Evolutionary conservation across 2,329 filamentous ascomycete species (phyloP), one percentile per base, ranked within the genome.

Genomic region (Ilyonectria destructans): DNA sequence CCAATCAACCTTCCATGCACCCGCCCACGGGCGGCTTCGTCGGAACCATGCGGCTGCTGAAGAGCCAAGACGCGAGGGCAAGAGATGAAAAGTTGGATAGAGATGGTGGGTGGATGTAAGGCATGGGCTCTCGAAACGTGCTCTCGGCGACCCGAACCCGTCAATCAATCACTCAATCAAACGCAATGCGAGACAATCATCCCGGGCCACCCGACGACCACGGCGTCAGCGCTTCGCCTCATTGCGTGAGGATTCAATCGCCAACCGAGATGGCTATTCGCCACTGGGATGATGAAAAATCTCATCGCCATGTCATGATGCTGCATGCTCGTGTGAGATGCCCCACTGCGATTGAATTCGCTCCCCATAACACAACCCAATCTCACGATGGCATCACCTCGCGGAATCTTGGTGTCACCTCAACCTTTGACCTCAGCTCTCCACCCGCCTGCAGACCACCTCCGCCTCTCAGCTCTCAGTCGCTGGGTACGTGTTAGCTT

Each of bases 351-450:
- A 62, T 64, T 52, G 62, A 71, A 62, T 69, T 40, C 46, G 59
- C 64, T 65, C 65, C 19, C 71, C 61, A 69, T 68, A 57, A 65
- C 69, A 71, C 68, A 75, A 75, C 69, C 72, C 72, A 75, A 70
- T 75, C 73, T 75, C 68, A 69, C 68, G 71, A 76, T 75, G 70
- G 70, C 74, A 76, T 74, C 72, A 76, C 61, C 51, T 66, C 65
- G 71, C 65, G 55, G 68, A 67, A 58, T 48, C 64, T 62, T 66
- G 58, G 52, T 62, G 63, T 56, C 45, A 31, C 33, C 12, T 64
- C 60, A 58, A 62, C 61, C 55, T 62, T 31, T 58, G 52, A 66
- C 55, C 19, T 46, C 37, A 56, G n/a, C 63, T 17, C 26, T 43
- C 37, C 33, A 51, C 58, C 37, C 33, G 48, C 58, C 65, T 49